Evolutionary conservation across 768 basidiomycete species (phyloP).

Genomic region (Leccinellum luteum): DNA sequence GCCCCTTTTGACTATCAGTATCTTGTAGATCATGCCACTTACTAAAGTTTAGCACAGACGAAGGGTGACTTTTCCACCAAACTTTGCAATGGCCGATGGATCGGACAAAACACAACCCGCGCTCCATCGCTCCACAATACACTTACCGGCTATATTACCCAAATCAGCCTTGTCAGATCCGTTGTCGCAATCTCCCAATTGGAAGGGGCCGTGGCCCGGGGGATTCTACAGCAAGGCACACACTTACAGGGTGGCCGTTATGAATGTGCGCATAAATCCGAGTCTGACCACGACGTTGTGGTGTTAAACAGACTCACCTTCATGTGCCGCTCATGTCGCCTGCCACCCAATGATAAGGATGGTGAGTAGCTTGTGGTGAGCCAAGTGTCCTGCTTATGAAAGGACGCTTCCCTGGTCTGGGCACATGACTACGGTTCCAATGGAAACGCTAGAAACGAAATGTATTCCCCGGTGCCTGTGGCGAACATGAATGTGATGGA

Average conservation of each 20-base stretch:
- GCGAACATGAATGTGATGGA: conserved; percentile 25
- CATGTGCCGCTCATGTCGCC: background rate
- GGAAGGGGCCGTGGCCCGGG: background rate
- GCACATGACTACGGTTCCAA: conserved; percentile 21
- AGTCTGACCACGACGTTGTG: background rate
- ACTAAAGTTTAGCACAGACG: background rate
- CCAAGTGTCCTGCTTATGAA: background rate
- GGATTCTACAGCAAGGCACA: background rate
- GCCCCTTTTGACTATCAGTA: background rate
- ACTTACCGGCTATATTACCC: background rate
- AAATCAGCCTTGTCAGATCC: background rate
- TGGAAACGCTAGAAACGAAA: conserved; percentile 21
- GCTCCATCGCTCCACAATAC: conserved; percentile 14
- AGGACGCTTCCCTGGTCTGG: background rate
- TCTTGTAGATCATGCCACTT: conserved; percentile 13
- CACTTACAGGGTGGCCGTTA: background rate
- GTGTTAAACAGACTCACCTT: background rate
- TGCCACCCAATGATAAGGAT: background rate
- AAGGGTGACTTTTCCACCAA: background rate
- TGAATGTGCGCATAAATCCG: background rate
- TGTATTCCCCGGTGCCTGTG: conserved; percentile 30
- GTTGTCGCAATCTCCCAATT: background rate
- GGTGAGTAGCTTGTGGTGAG: background rate
- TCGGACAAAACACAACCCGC: background rate
- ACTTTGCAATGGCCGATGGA: background rate